A percentile compares a stretch with the other conserved stretches of the same genome.
Evolutionary conservation across 129 eudicot species (phyloP).

Genomic region (Cynara cardunculus): DNA sequence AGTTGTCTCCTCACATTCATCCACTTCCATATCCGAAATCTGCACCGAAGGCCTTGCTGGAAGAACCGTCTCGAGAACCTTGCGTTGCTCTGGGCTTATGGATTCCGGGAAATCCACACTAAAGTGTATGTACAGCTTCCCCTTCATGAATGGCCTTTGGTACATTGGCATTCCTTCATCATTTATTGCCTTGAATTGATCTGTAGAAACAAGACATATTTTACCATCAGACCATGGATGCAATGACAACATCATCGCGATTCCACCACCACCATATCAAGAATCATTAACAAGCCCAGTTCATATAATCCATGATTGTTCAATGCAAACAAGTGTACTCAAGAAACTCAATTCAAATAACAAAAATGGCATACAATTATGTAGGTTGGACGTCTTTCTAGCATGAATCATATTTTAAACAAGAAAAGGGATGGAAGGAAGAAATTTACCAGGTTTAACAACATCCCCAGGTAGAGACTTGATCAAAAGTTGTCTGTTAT

Average conservation of each 20-base stretch:
- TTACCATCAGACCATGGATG: not conserved
- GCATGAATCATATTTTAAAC: not conserved
- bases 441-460: conserved; percentile 47
- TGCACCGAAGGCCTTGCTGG: conserved; percentile 32
- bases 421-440: not conserved
- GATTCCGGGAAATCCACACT: conserved; percentile 41
- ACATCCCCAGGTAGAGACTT: conserved; percentile 64
- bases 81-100: conserved; percentile 27
- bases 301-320: not conserved
- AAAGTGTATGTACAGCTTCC: conserved; percentile 42
- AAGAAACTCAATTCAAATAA: not conserved
- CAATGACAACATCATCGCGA: not conserved
- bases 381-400: not conserved
- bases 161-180: conserved; percentile 55
- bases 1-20: conserved; percentile 43
- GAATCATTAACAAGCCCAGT: too few relatives aligned
- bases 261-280: not conserved
- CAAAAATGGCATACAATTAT: not conserved
- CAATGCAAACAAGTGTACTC: not conserved
- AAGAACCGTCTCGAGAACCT: conserved; percentile 40
- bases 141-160: conserved; percentile 46
- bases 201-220: conserved; percentile 18
- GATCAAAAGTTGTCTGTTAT: conserved; percentile 48
- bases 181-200: conserved; percentile 60
- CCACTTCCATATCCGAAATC: conserved; percentile 39